These are phyloP conservation scores for Spirogloea muscicola DNA, from an alignment of 139 green algal species.

Conservation along the genomic window DNA sequence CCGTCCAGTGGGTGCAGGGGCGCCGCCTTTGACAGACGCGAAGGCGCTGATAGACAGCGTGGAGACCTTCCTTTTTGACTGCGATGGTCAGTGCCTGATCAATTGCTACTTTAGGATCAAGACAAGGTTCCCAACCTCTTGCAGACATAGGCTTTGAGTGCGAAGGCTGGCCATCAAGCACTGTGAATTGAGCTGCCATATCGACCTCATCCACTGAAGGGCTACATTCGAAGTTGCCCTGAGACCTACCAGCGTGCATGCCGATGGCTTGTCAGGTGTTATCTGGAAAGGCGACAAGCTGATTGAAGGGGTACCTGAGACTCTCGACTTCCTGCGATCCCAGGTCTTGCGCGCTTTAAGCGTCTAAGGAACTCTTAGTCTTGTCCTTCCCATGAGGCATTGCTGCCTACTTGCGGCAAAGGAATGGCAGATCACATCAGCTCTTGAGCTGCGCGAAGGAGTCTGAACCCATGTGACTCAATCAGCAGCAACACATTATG, in stretches of 20 bases:
- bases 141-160: too few species aligned
- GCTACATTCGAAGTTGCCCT: too few species aligned
- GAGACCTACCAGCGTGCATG: too few species aligned
- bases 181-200: too few species aligned
- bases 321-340: constrained; percentile 80
- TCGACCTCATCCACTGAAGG: too few species aligned
- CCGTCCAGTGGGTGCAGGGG: constrained; percentile 5
- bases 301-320: constrained; percentile 95
- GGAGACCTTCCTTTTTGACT: constrained; percentile 98
- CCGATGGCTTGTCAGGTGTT: constrained; percentile 74
- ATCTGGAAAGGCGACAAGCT: constrained; percentile 96
- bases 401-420: too few species aligned
- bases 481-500: neutral
- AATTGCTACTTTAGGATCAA: too few species aligned
- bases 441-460: neutral
- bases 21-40: neutral
- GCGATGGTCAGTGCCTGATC: constrained; percentile 79
- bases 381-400: too few species aligned
- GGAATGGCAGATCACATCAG: neutral
- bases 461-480: neutral
- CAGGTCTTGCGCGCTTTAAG: constrained; percentile 61
- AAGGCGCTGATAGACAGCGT: constrained; percentile 73
- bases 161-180: too few species aligned
- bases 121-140: too few species aligned
- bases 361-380: neutral